Conservation (phyloP, 2,329 filamentous ascomycete species). For the Ustulina deusta region DNA sequence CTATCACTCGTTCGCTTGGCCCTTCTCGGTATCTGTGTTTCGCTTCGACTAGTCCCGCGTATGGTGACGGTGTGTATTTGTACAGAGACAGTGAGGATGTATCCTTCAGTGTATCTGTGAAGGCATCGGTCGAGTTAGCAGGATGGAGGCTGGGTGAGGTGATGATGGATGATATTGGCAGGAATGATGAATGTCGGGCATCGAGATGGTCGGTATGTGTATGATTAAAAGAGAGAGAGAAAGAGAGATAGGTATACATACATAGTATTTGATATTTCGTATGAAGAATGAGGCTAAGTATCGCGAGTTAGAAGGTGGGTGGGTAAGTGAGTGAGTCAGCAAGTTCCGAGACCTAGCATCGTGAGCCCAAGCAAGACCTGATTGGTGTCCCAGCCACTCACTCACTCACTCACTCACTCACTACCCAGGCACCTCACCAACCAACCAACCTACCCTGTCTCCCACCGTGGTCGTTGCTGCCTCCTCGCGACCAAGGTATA, state of each 20-base stretch:
- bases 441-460: neutral
- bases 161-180: neutral
- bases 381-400: neutral
- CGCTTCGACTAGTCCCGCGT: too few species aligned
- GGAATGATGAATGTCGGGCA: neutral
- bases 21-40: too few species aligned
- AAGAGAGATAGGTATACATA: neutral
- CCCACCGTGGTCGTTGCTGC: neutral
- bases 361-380: conserved; percentile 7
- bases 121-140: neutral
- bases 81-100: neutral
- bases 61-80: too few species aligned
- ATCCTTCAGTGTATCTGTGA: neutral
- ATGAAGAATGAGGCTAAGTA: too few species aligned
- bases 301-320: neutral
- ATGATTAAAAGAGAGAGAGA: neutral
- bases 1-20: neutral
- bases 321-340: neutral
- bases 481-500: neutral
- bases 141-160: neutral
- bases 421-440: neutral
- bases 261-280: neutral
- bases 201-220: too few species aligned
- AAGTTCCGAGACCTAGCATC: neutral
- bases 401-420: too few species aligned